A percentile compares a stretch with the other conserved stretches of the same genome.
phyloP scores from a whole-genome alignment of 2,329 filamentous ascomycete species.

The Fusarium sp. region DNA sequence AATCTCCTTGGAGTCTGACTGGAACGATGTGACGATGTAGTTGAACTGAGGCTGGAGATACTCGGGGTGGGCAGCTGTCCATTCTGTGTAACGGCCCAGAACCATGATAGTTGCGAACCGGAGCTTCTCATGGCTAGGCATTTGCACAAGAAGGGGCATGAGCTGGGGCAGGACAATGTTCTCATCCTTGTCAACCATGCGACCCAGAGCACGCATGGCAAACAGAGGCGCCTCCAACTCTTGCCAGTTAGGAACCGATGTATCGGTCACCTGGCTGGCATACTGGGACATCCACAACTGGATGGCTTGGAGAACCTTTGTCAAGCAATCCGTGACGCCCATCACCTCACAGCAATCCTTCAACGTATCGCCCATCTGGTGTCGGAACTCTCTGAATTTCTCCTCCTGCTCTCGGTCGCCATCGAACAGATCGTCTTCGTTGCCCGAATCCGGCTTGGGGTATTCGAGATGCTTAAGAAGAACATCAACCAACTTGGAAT shows the following conservation, averaged over 20 bases:
- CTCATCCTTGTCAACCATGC: constrained; percentile 94
- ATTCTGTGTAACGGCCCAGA: constrained; percentile 94
- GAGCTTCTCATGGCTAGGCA: constrained; percentile 96
- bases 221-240: constrained; percentile 95
- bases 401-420: constrained; percentile 96
- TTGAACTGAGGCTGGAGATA: constrained; percentile 93
- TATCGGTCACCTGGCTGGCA: constrained; percentile 77
- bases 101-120: constrained; percentile 99
- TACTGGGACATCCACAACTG: constrained; percentile 89
- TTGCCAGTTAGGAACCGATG: constrained; percentile 93
- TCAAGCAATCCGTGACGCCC: constrained; percentile 89
- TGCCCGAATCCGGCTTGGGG: constrained; percentile 78
- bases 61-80: constrained; percentile 94
- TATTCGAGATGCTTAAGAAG: constrained; percentile 92
- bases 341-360: constrained; percentile 98
- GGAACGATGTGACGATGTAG: constrained; percentile 94
- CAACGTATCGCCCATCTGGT: constrained; percentile 96
- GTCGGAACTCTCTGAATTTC: constrained; percentile 95
- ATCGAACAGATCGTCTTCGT: constrained; percentile 88
- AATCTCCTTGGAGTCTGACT: constrained; percentile 89
- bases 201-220: constrained; percentile 93
- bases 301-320: constrained; percentile 88
- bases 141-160: constrained; percentile 92
- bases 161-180: constrained; percentile 88
- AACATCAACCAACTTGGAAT: constrained; percentile 89